Conservation (phyloP, 2,329 filamentous ascomycete genomes). For the Eutypella sp. region DNA sequence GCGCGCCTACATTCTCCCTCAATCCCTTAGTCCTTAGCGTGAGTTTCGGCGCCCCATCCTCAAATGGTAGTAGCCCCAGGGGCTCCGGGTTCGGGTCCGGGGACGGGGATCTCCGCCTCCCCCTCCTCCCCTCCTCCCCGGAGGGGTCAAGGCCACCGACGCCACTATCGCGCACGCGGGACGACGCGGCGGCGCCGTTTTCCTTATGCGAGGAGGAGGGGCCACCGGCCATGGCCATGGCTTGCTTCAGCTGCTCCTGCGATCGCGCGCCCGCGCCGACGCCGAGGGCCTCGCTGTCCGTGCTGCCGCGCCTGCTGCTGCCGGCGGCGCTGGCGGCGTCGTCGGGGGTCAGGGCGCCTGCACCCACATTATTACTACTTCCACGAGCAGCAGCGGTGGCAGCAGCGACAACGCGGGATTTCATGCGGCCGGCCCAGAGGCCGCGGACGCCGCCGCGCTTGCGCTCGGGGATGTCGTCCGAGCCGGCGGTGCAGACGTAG, state of each 20-base stretch:
- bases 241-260: constrained; percentile 37
- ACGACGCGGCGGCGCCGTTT: not conserved
- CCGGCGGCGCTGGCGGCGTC: constrained; percentile 36
- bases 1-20: constrained; percentile 40
- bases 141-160: constrained; percentile 1
- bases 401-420: constrained; percentile 4
- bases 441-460: constrained; percentile 58
- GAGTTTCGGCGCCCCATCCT: constrained; percentile 39
- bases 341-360: constrained; percentile 17
- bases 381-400: constrained; percentile 16
- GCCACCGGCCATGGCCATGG: constrained; percentile 21
- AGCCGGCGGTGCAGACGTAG: constrained; percentile 82
- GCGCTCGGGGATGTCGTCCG: constrained; percentile 54
- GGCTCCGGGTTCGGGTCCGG: too few relatives aligned
- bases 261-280: constrained; percentile 25
- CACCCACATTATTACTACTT: not conserved
- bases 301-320: constrained; percentile 27
- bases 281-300: constrained; percentile 25
- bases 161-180: constrained; percentile 10
- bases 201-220: not conserved
- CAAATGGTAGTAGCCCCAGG: constrained; percentile 48
- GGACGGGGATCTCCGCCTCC: too few relatives aligned
- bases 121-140: not conserved
- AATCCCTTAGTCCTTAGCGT: constrained; percentile 53
- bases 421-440: constrained; percentile 46